Conservation (phyloP, 495 filamentous ascomycete species). For the Trichoderma parareesei region DNA sequence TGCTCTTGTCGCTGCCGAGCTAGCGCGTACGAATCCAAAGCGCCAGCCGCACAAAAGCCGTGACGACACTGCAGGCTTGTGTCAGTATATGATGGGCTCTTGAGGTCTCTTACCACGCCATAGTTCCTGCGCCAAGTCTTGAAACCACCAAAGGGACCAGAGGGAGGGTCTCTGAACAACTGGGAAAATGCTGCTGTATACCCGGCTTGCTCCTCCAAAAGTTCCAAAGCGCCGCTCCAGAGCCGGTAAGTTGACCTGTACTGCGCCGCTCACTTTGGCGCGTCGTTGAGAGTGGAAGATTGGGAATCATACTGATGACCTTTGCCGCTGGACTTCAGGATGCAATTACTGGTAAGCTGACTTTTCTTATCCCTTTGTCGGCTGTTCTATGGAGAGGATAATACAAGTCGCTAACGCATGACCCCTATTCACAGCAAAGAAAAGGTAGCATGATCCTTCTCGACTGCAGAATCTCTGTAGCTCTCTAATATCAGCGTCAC, state of each 20-base stretch:
- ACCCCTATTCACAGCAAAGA: conserved; percentile 34
- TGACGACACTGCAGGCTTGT: background rate
- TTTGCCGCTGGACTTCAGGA: conserved; percentile 26
- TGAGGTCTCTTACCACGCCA: background rate
- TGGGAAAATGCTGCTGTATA: conserved; percentile 47
- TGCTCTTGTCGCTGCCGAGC: background rate
- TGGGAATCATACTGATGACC: background rate
- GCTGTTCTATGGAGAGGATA: conserved; percentile 11
- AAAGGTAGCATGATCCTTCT: conserved; percentile 27
- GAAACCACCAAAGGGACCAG: background rate
- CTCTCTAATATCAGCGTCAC: conserved; percentile 2
- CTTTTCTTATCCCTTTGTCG: background rate
- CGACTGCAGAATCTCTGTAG: background rate
- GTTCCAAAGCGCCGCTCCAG: conserved; percentile 52
- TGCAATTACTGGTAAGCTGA: conserved; percentile 50
- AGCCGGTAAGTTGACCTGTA: conserved; percentile 44
- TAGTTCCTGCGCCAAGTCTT: background rate
- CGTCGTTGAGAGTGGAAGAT: background rate
- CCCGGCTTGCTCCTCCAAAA: conserved; percentile 48
- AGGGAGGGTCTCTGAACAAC: too few relatives aligned
- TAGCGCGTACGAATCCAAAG: background rate
- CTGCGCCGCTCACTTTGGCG: background rate
- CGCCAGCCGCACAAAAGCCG: background rate
- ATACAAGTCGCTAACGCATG: conserved; percentile 13
- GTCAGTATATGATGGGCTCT: background rate